These are phyloP conservation scores for Solanum hybrid DNA, from an alignment of 305 asterid genomes.

Conservation along the genomic window DNA sequence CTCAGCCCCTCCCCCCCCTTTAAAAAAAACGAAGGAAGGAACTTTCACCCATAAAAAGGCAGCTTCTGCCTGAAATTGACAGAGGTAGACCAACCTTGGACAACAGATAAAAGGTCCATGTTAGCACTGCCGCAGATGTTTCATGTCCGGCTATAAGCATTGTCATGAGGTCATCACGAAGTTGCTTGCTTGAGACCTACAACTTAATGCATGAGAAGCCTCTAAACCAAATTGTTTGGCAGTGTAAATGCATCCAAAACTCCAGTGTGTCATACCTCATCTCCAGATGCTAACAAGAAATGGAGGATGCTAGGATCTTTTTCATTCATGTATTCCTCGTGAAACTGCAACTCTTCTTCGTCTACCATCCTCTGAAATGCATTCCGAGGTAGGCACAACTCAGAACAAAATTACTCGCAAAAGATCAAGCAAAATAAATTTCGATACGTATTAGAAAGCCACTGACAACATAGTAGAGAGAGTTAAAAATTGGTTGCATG, in stretches of 20 bases:
- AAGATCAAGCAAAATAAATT: neutral
- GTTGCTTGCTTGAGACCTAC: constrained; percentile 98
- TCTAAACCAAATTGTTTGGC: constrained; percentile 11
- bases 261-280: constrained; percentile 50
- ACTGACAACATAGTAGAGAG: neutral
- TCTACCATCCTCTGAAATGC: constrained; percentile 81
- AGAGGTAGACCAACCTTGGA: constrained; percentile 35
- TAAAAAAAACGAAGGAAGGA: neutral
- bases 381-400: neutral
- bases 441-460: neutral
- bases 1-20: neutral
- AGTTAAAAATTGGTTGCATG: neutral
- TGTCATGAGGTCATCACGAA: constrained; percentile 98
- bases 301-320: constrained; percentile 98
- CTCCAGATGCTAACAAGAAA: constrained; percentile 93
- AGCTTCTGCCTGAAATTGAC: neutral
- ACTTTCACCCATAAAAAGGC: neutral
- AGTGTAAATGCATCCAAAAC: constrained; percentile 11
- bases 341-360: constrained; percentile 92
- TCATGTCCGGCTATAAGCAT: constrained; percentile 99
- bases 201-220: constrained; percentile 25
- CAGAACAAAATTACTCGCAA: neutral
- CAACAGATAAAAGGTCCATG: constrained; percentile 98
- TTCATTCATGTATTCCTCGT: constrained; percentile 96
- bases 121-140: constrained; percentile 96